phyloP scores from a whole-genome alignment of 768 basidiomycete genomes.

The Tephrocybe sp. region DNA sequence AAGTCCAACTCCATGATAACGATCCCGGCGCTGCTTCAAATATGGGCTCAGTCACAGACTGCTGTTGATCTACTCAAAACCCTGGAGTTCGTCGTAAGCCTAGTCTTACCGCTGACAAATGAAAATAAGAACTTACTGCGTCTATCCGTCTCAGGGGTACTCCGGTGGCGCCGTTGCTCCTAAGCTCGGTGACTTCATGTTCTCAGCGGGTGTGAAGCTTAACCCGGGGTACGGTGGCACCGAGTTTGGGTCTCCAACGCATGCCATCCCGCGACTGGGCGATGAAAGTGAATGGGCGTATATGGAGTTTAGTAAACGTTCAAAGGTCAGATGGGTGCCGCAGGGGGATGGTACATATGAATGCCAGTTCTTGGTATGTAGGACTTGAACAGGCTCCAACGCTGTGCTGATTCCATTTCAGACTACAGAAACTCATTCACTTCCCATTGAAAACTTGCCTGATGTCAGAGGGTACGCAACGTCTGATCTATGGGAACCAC shows the following conservation, averaged over 20 bases:
- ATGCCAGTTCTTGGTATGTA: conserved; percentile 35
- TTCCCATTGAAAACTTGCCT: conserved; percentile 30
- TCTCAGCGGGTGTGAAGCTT: conserved; percentile 10
- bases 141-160: conserved; percentile 9
- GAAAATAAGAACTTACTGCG: neutral
- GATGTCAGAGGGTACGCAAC: conserved; percentile 41
- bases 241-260: conserved; percentile 16
- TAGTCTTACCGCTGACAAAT: neutral
- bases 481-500: conserved; percentile 41
- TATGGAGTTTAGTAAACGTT: conserved; percentile 13
- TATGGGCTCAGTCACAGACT: conserved; percentile 31
- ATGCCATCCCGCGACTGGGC: conserved; percentile 9
- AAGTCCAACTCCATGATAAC: conserved; percentile 30
- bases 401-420: neutral
- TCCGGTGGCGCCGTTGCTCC: conserved; percentile 13
- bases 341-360: conserved; percentile 32
- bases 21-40: conserved; percentile 39
- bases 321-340: conserved; percentile 26
- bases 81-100: conserved; percentile 11
- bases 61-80: conserved; percentile 18
- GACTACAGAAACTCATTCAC: conserved; percentile 2
- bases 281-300: conserved; percentile 20
- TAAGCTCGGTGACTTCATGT: conserved; percentile 13
- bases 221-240: conserved; percentile 15
- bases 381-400: neutral